Percentiles rank a stretch among this genome's conserved stretches.
Evolutionary conservation across 768 basidiomycete species (phyloP).

Genomic region (Trametes cinnabarina): DNA sequence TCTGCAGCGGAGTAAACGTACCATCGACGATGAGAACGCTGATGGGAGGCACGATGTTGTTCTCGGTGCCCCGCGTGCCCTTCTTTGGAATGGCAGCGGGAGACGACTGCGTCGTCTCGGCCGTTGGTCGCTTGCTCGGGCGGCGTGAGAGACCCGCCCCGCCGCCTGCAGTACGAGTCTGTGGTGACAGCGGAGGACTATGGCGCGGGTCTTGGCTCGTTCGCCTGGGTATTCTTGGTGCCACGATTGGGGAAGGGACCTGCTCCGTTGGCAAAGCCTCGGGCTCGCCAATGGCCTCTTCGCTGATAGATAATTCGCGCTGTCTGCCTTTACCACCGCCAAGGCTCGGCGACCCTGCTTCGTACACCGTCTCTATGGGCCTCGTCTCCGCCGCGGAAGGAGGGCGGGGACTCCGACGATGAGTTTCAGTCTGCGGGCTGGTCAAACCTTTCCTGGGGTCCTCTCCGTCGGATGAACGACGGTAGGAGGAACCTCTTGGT

Average conservation of each 20-base stretch:
- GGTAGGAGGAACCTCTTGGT: slow-evolving; percentile 14
- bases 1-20: slow-evolving; percentile 36
- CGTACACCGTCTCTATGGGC: not conserved
- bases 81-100: slow-evolving; percentile 42
- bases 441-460: slow-evolving; percentile 1
- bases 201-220: slow-evolving; percentile 16
- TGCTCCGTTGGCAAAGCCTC: not conserved
- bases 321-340: slow-evolving; percentile 13
- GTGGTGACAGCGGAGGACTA: slow-evolving; percentile 26
- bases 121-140: slow-evolving; percentile 30
- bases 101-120: slow-evolving; percentile 29
- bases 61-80: slow-evolving; percentile 51
- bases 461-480: slow-evolving; percentile 19
- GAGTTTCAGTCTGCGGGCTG: not conserved
- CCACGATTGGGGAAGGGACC: not conserved
- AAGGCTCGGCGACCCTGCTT: not conserved
- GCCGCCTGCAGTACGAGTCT: slow-evolving; percentile 23
- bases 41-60: slow-evolving; percentile 89
- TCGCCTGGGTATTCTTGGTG: slow-evolving; percentile 9
- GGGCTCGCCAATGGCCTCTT: not conserved
- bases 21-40: slow-evolving; percentile 98
- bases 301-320: slow-evolving; percentile 9
- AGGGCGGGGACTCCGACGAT: slow-evolving; percentile 14
- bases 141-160: slow-evolving; percentile 29
- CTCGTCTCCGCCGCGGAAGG: not conserved